These are phyloP conservation scores for Alternaria ethzedia DNA, from an alignment of 2,329 filamentous ascomycete genomes.

Conservation along the genomic window DNA sequence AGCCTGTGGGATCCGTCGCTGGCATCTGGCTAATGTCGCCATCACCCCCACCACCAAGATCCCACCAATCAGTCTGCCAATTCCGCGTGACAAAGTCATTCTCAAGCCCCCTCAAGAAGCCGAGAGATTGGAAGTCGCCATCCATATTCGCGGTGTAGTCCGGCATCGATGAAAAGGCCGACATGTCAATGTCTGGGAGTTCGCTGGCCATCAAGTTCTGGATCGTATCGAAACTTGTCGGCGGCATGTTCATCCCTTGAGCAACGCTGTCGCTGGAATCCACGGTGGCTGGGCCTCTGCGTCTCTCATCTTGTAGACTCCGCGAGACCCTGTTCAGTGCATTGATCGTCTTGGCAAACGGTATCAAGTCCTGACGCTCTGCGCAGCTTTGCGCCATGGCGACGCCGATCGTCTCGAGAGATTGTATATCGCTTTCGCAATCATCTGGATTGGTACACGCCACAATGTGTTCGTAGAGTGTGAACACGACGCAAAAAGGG, in stretches of 20 bases:
- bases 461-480: constrained; percentile 39
- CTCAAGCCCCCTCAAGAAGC: constrained; percentile 37
- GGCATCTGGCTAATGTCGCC: background rate
- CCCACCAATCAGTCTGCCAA: constrained; percentile 40
- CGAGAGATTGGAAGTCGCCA: constrained; percentile 30
- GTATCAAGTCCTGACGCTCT: constrained; percentile 21
- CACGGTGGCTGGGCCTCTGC: background rate
- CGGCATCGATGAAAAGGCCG: constrained; percentile 21
- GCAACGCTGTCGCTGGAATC: background rate
- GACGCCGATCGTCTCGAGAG: constrained; percentile 28
- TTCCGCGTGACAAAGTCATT: constrained; percentile 38
- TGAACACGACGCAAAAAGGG: constrained; percentile 39
- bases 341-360: constrained; percentile 35
- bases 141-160: constrained; percentile 25
- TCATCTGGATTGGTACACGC: constrained; percentile 26
- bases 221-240: constrained; percentile 11
- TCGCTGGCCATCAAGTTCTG: constrained; percentile 17
- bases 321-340: constrained; percentile 39
- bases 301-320: constrained; percentile 32
- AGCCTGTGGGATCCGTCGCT: background rate
- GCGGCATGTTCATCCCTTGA: background rate
- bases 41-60: constrained; percentile 21
- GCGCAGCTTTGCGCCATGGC: constrained; percentile 28
- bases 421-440: constrained; percentile 32
- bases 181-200: constrained; percentile 22